Base-by-base conservation (phyloP, 2,329 filamentous ascomycete species). In the Cordyceps farinosa region DNA sequence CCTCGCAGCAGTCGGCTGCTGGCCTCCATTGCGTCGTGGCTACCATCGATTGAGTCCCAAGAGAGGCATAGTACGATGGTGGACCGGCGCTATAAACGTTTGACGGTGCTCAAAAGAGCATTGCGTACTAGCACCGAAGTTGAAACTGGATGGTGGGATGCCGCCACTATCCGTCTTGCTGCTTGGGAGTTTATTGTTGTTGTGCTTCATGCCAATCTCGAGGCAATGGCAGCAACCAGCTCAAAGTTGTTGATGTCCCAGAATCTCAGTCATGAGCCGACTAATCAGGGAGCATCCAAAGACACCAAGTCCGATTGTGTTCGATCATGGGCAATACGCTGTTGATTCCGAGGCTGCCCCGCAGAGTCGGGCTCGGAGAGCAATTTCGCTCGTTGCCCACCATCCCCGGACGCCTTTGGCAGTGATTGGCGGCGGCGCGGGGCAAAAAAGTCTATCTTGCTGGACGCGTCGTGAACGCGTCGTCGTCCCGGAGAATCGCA, bases 381-480 rank as follows among this genome's bases (percentile, higher is more conserved):
- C 50, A 55, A 61, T 61, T 61, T 61, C 50, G 50, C 42, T 45
- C 2, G 58, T 22, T 11, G 15, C 38, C 58, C 40, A 53, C 58
- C 50, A 54, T 61, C 47, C 42, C 47, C 1, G n/a, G 38, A 3
- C n/a, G 36, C 15, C 15, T n/a, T 22, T 11, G 36, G 36, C 34
- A 55, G 52, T 45, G 38, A 53, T 45, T 61, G 32, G 50, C 51
- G 58, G 22, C 22, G 22, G 29, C 48, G 50, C 29, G 57, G 56
- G 34, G 30, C 8, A 13, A 22, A 9, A 53, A 52, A 53, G 48
- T 52, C 47, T 53, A 45, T 51, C 51, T 44, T 40, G 10, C 10
- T 45, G 5, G n/a, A 36, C 55, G 55, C 55, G 55, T 57, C 55
- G 55, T 47, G 9, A 30, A 54, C 52, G 52, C 52, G 52, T 40